phyloP scores from a whole-genome alignment of 305 asterid genomes.

The Fraxinus angustifolia region DNA sequence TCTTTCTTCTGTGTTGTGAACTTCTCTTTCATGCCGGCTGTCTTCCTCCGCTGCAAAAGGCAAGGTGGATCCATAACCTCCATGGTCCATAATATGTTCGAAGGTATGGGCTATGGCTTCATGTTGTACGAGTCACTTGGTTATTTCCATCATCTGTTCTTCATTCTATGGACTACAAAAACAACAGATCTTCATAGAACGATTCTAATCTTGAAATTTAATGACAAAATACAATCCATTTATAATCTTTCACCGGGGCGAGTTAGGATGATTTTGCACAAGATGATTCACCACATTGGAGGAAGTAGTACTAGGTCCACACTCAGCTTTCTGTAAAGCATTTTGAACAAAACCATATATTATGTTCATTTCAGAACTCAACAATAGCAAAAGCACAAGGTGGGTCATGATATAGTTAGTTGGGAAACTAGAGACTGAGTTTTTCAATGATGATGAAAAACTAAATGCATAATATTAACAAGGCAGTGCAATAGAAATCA shows the following conservation, averaged over 20 bases:
- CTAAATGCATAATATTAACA: neutral
- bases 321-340: constrained; percentile 29
- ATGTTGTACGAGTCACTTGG: neutral
- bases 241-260: constrained; percentile 16
- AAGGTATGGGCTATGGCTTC: neutral
- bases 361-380: neutral
- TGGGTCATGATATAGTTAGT: neutral
- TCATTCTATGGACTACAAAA: neutral
- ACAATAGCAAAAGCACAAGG: neutral
- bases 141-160: neutral
- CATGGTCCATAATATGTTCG: neutral
- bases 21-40: neutral
- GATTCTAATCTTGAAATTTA: neutral
- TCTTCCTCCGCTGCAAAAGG: neutral
- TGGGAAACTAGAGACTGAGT: neutral
- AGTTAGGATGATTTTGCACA: constrained; percentile 21
- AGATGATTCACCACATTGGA: constrained; percentile 21
- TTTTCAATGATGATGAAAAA: neutral
- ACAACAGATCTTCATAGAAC: neutral
- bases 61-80: neutral
- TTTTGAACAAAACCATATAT: constrained; percentile 5
- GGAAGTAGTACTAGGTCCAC: constrained; percentile 18
- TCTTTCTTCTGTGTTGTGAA: neutral
- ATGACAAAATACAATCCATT: neutral
- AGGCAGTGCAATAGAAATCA: neutral